These are phyloP conservation scores for Rhinocladiella similis DNA, from an alignment of 2,329 filamentous ascomycete genomes.

Conservation along the genomic window DNA sequence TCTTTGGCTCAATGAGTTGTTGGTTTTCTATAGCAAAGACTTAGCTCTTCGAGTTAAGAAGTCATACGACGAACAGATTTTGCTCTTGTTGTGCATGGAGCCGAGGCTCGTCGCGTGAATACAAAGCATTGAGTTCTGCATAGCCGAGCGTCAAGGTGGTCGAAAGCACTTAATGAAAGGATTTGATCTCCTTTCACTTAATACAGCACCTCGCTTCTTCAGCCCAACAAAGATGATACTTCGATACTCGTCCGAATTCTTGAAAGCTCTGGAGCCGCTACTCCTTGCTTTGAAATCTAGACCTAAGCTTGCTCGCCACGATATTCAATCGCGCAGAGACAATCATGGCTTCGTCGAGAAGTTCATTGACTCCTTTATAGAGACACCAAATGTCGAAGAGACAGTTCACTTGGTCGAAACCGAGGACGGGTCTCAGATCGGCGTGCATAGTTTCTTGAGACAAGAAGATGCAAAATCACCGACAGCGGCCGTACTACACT, in stretches of 20 bases:
- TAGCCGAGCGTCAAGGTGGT: no score
- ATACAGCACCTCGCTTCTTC: not conserved
- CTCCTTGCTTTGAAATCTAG: slow-evolving; percentile 13
- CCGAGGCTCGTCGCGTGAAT: no score
- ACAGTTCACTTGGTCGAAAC: slow-evolving; percentile 20
- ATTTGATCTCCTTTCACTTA: not conserved
- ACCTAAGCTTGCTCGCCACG: slow-evolving; percentile 20
- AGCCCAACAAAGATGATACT: slow-evolving; percentile 21
- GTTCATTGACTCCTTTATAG: slow-evolving; percentile 18
- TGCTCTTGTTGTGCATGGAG: no score
- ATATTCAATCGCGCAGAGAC: slow-evolving; percentile 18
- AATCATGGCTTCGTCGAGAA: slow-evolving; percentile 1
- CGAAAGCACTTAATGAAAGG: no score
- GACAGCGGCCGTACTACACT: slow-evolving; percentile 32
- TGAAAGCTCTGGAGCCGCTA: slow-evolving; percentile 20
- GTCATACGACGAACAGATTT: no score
- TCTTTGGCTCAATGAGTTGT: not conserved
- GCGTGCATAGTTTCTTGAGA: slow-evolving; percentile 30
- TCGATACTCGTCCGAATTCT: slow-evolving; percentile 26
- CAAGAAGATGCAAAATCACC: slow-evolving; percentile 11
- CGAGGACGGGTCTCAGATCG: slow-evolving; percentile 27
- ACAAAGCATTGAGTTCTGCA: no score
- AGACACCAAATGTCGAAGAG: slow-evolving; percentile 24
- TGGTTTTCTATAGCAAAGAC: not conserved
- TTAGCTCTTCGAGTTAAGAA: not conserved